Conservation (phyloP, 768 basidiomycete species). For the Hemileccinum impolitum region DNA sequence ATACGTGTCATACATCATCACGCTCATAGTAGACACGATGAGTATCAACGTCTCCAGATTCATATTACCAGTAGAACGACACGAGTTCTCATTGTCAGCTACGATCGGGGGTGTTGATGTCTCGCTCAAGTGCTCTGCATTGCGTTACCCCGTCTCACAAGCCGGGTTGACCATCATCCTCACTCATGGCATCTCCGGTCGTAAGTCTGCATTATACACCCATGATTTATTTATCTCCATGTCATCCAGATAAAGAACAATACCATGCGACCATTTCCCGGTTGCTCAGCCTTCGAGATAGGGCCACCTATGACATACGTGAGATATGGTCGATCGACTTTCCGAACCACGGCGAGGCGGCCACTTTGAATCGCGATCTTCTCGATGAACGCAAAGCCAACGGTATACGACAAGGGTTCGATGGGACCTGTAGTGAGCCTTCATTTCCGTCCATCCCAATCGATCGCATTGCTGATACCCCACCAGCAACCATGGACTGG, state of each 20-base stretch:
- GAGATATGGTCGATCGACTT: slow-evolving; percentile 36
- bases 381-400: slow-evolving; percentile 24
- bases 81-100: slow-evolving; percentile 12
- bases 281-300: slow-evolving; percentile 13
- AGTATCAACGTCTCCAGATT: not conserved
- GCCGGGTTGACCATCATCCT: slow-evolving; percentile 25
- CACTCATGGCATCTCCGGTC: slow-evolving; percentile 27
- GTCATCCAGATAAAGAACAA: slow-evolving; percentile 25
- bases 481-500: slow-evolving; percentile 23
- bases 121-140: slow-evolving; percentile 20
- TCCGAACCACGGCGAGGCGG: slow-evolving; percentile 37
- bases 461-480: too few species aligned
- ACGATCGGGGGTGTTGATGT: slow-evolving; percentile 16
- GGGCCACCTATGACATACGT: slow-evolving; percentile 18
- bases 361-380: slow-evolving; percentile 27
- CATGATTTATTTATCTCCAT: not conserved
- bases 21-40: not conserved
- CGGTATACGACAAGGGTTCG: not conserved
- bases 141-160: slow-evolving; percentile 25
- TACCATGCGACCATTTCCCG: slow-evolving; percentile 22
- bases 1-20: not conserved
- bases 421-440: slow-evolving; percentile 22
- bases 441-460: not conserved
- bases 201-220: slow-evolving; percentile 11
- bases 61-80: slow-evolving; percentile 14